Conservation (phyloP, 164 flowering plant species). For the Malania oleifera region DNA sequence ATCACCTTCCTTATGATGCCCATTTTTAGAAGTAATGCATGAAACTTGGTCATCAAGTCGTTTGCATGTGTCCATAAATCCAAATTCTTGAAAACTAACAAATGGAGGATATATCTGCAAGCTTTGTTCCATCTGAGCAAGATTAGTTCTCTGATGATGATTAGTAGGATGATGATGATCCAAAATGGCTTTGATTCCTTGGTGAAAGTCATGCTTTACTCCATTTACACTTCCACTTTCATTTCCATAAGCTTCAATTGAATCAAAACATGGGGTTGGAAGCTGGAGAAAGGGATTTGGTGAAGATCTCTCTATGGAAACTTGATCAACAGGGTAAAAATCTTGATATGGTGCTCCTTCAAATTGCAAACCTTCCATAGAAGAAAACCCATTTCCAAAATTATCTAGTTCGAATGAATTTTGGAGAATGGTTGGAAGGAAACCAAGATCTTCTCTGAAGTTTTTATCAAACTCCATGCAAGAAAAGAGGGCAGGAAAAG, state of each 20-base stretch:
- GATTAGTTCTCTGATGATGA: neutral
- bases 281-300: slow-evolving; percentile 9
- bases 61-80: neutral
- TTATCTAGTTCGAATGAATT: neutral
- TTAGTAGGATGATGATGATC: too few relatives aligned
- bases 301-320: slow-evolving; percentile 11
- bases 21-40: slow-evolving; percentile 1
- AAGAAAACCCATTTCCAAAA: neutral
- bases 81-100: neutral
- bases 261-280: neutral
- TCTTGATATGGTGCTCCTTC: neutral
- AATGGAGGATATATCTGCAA: neutral
- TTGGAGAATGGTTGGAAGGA: slow-evolving; percentile 10
- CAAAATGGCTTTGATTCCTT: neutral
- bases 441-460: slow-evolving; percentile 14
- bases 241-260: neutral
- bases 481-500: too few relatives aligned
- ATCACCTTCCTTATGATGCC: neutral
- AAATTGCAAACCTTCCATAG: neutral
- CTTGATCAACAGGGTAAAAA: slow-evolving; percentile 1
- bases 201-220: slow-evolving; percentile 7
- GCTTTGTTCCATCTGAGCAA: too few relatives aligned
- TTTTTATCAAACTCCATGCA: slow-evolving; percentile 23
- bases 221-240: neutral
- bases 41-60: slow-evolving; percentile 3